These are phyloP conservation scores for Marasmius sp. DNA, from an alignment of 1,284 basidiomycete species.

Conservation along the genomic window DNA sequence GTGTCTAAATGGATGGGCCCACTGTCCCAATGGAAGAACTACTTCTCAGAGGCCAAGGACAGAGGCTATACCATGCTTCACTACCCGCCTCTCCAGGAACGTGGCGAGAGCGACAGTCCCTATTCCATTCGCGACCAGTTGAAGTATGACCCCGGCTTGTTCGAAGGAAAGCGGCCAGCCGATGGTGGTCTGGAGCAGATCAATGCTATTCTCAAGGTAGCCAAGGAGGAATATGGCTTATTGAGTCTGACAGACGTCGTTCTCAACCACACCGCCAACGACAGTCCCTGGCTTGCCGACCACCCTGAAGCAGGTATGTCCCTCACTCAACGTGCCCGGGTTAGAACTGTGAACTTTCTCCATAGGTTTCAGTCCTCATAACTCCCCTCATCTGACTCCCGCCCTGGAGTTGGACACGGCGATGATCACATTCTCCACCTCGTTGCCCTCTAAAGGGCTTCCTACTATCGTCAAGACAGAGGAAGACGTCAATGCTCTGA, in stretches of 20 bases:
- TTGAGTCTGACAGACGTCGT: slow-evolving; percentile 91
- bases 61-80: slow-evolving; percentile 96
- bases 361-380: slow-evolving; percentile 83
- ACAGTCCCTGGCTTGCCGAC: slow-evolving; percentile 86
- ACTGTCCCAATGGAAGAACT: slow-evolving; percentile 70
- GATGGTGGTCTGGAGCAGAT: slow-evolving; percentile 60
- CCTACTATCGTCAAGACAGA: slow-evolving; percentile 68
- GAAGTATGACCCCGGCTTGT: slow-evolving; percentile 76
- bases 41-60: slow-evolving; percentile 80
- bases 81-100: slow-evolving; percentile 89
- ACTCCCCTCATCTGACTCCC: slow-evolving; percentile 86
- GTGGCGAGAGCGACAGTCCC: slow-evolving; percentile 86
- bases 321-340: neutral
- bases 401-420: slow-evolving; percentile 88
- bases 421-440: slow-evolving; percentile 76
- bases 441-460: slow-evolving; percentile 65
- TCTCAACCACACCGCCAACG: slow-evolving; percentile 92
- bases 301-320: slow-evolving; percentile 89
- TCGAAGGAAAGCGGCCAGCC: slow-evolving; percentile 44
- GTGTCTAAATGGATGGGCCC: slow-evolving; percentile 98
- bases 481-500: slow-evolving; percentile 68
- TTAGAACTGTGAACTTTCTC: slow-evolving; percentile 11
- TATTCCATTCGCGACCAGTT: slow-evolving; percentile 91
- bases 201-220: slow-evolving; percentile 63
- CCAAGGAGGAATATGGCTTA: slow-evolving; percentile 83